Evolutionary conservation across 2,329 filamentous ascomycete genomes (phyloP).

Genomic region (Pseudophaeomoniella oleicola): DNA sequence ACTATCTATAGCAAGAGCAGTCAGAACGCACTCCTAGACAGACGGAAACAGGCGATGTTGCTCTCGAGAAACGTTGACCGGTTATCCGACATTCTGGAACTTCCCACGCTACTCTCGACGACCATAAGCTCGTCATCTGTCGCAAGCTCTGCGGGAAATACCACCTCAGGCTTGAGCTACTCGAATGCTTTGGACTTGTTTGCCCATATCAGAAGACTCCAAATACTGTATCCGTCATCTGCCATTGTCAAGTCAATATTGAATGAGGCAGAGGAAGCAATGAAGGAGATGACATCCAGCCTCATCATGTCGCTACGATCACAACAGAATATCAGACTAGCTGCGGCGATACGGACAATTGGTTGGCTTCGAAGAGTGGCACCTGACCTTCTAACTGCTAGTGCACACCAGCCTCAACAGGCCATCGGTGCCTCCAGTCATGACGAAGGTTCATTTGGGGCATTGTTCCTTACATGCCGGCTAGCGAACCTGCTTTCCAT

Average conservation of each 20-base stretch:
- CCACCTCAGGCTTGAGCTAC: slow-evolving; percentile 51
- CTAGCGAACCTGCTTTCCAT: slow-evolving; percentile 65
- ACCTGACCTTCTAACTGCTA: slow-evolving; percentile 50
- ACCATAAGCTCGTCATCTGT: slow-evolving; percentile 36
- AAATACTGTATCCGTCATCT: slow-evolving; percentile 69
- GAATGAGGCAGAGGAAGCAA: slow-evolving; percentile 67
- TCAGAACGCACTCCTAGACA: slow-evolving; percentile 49
- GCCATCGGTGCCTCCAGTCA: slow-evolving; percentile 15
- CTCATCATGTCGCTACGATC: slow-evolving; percentile 64
- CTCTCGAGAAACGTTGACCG: slow-evolving; percentile 78
- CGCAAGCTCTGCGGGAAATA: slow-evolving; percentile 22
- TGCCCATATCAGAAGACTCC: slow-evolving; percentile 79
- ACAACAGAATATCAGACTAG: slow-evolving; percentile 63
- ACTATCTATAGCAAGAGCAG: slow-evolving; percentile 60
- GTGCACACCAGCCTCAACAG: slow-evolving; percentile 11
- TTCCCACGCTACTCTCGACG: slow-evolving; percentile 72
- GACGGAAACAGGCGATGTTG: slow-evolving; percentile 65
- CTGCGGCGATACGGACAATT: slow-evolving; percentile 77
- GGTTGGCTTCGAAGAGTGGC: slow-evolving; percentile 81
- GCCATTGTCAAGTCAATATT: slow-evolving; percentile 59
- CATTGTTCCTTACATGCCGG: slow-evolving; percentile 76
- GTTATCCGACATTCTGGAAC: slow-evolving; percentile 76
- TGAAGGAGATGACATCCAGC: slow-evolving; percentile 76
- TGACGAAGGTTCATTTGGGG: slow-evolving; percentile 57
- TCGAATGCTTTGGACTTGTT: slow-evolving; percentile 81